Conservation (phyloP, 176 grass and related monocot species). For the Musa itinerans region DNA sequence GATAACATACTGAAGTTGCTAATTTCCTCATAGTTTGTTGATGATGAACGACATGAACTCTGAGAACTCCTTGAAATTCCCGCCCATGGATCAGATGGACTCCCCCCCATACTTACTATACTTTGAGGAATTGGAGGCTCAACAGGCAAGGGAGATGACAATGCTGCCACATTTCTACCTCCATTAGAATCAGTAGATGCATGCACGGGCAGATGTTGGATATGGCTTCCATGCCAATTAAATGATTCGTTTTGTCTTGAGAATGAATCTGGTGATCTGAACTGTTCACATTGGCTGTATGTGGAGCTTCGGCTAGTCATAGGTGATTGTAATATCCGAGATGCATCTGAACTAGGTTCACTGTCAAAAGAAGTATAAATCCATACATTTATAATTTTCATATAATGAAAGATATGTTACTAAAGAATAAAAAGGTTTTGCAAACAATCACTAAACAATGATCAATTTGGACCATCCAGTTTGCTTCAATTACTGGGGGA, state of each 20-base stretch:
- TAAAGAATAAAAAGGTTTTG: background rate
- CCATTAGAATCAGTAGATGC: background rate
- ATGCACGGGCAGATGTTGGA: background rate
- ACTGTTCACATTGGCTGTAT: background rate
- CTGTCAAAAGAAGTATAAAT: conserved; percentile 4
- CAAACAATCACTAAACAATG: background rate
- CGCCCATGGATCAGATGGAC: background rate
- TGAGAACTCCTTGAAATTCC: conserved; percentile 13
- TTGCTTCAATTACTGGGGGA: too few relatives aligned
- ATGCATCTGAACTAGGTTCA: background rate
- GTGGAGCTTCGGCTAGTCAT: background rate
- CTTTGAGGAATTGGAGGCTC: background rate
- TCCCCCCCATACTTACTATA: background rate
- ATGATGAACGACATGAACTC: conserved; percentile 22
- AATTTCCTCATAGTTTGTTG: conserved; percentile 19
- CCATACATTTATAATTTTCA: background rate
- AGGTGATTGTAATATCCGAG: background rate
- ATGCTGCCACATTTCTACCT: background rate
- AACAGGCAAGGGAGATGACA: background rate
- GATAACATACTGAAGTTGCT: conserved; percentile 15
- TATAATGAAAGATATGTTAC: background rate
- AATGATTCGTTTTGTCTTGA: background rate
- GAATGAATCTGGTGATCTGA: background rate
- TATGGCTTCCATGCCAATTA: background rate
- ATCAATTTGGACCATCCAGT: background rate